phyloP scores from a whole-genome alignment of 345 rosid genomes.

The Melaleuca quinquenervia region DNA sequence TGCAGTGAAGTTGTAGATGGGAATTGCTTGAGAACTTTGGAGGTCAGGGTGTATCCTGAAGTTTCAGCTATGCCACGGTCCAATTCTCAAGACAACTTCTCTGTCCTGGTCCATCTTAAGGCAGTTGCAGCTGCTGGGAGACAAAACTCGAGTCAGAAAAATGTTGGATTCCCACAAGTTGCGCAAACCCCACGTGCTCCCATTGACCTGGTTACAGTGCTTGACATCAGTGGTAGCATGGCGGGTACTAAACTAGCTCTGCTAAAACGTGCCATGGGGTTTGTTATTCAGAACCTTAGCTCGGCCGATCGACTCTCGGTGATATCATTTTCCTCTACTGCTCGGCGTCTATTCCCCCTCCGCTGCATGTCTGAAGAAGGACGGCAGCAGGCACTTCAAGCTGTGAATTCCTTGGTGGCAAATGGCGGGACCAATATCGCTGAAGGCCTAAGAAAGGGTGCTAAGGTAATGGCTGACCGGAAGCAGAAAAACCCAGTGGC shows the following conservation, averaged over 20 bases:
- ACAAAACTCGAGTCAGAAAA: constrained; percentile 1
- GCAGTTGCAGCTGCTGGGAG: constrained; percentile 36
- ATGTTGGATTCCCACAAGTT: constrained; percentile 17
- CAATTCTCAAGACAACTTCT: constrained; percentile 46
- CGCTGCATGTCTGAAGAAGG: constrained; percentile 73
- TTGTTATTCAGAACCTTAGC: constrained; percentile 93
- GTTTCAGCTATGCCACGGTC: constrained; percentile 50
- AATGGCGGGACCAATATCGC: constrained; percentile 96
- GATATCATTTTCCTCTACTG: constrained; percentile 92
- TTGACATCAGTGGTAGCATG: constrained; percentile 98
- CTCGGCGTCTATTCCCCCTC: constrained; percentile 81
- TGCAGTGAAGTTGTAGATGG: constrained; percentile 10
- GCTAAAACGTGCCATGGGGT: constrained; percentile 97
- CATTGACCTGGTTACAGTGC: constrained; percentile 81
- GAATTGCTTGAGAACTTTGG: constrained; percentile 25
- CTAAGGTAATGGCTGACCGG: constrained; percentile 79
- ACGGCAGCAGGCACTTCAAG: constrained; percentile 71
- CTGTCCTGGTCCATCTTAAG: constrained; percentile 69
- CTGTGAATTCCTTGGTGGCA: constrained; percentile 83
- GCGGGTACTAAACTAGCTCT: constrained; percentile 94
- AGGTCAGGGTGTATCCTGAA: constrained; percentile 60
- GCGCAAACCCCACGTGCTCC: constrained; percentile 57
- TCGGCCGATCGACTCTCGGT: constrained; percentile 88
- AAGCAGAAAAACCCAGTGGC: constrained; percentile 79
- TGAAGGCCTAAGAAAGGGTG: constrained; percentile 90